Percentiles rank a stretch among this genome's conserved stretches.
These are phyloP conservation scores for Psophocarpus tetragonolobus DNA, from an alignment of 306 rosid species.

Conservation along the genomic window DNA sequence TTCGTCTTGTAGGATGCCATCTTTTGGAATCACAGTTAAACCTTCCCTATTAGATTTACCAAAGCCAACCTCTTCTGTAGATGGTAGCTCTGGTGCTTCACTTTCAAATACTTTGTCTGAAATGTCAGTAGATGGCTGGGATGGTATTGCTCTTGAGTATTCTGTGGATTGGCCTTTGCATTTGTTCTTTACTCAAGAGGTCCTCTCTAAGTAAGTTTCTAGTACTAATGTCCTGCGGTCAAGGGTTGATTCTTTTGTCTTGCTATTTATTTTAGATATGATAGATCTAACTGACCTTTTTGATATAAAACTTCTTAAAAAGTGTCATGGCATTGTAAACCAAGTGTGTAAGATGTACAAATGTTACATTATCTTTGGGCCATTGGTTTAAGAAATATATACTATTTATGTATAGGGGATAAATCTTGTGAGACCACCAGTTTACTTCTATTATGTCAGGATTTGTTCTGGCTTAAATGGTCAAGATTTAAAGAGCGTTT, in stretches of 20 bases:
- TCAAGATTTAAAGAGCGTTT: neutral
- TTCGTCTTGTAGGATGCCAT: conserved; percentile 75
- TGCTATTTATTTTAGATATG: conserved; percentile 10
- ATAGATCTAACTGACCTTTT: neutral
- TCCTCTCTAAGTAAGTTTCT: conserved; percentile 85
- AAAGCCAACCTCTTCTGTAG: conserved; percentile 55
- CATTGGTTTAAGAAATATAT: neutral
- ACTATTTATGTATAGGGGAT: neutral
- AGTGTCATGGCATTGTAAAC: conserved; percentile 14
- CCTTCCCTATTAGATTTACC: conserved; percentile 60
- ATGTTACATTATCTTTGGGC: neutral
- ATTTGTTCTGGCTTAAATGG: conserved; percentile 7
- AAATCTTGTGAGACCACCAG: conserved; percentile 5
- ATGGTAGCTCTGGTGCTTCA: conserved; percentile 53
- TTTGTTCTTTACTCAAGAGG: conserved; percentile 93
- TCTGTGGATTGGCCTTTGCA: conserved; percentile 97
- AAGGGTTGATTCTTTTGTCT: conserved; percentile 34
- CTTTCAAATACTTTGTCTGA: conserved; percentile 58
- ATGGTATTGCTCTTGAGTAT: conserved; percentile 93
- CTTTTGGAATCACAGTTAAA: conserved; percentile 80
- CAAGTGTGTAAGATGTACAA: neutral
- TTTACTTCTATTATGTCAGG: conserved; percentile 10
- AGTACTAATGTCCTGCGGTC: conserved; percentile 19
- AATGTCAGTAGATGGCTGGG: conserved; percentile 87
- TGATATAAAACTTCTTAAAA: conserved; percentile 5